phyloP scores from a whole-genome alignment of 345 rosid genomes.

The Geranium rotundifolium region DNA sequence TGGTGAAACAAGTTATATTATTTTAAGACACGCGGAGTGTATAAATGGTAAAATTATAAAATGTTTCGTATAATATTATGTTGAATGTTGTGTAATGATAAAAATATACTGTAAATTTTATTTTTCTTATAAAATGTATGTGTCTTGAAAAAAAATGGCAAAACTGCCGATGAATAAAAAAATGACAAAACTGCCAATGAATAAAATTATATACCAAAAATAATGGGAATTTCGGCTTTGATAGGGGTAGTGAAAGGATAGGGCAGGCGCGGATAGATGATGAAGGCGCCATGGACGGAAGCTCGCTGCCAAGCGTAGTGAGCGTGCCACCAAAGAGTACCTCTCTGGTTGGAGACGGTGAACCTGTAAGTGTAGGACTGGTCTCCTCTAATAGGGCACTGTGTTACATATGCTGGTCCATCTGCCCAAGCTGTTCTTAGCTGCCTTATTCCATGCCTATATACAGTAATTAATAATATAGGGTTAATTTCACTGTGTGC shows the following conservation, averaged over 20 bases:
- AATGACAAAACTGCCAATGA: too few relatives aligned
- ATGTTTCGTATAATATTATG: not conserved
- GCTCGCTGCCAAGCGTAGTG: slow-evolving; percentile 63
- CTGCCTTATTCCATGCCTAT: slow-evolving; percentile 63
- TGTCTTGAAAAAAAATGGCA: too few relatives aligned
- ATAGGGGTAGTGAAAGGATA: slow-evolving; percentile 37
- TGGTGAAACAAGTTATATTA: not conserved
- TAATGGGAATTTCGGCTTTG: slow-evolving; percentile 41
- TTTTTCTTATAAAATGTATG: too few relatives aligned
- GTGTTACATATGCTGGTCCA: slow-evolving; percentile 59
- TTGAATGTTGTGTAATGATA: too few relatives aligned
- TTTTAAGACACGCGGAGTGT: not conserved
- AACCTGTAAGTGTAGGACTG: slow-evolving; percentile 44
- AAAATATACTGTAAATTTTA: too few relatives aligned
- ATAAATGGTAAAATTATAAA: not conserved
- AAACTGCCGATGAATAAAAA: too few relatives aligned
- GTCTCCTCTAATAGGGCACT: slow-evolving; percentile 50
- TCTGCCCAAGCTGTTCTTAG: slow-evolving; percentile 57
- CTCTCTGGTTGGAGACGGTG: slow-evolving; percentile 41
- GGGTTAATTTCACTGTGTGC: too few relatives aligned
- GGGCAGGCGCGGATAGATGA: slow-evolving; percentile 43
- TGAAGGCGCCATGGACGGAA: slow-evolving; percentile 49
- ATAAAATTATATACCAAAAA: slow-evolving; percentile 46
- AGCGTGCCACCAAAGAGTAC: slow-evolving; percentile 58
- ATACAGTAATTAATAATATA: not conserved